Conservation (phyloP, 352 stramenopile genomes). For the Globisporangium paddicum region DNA sequence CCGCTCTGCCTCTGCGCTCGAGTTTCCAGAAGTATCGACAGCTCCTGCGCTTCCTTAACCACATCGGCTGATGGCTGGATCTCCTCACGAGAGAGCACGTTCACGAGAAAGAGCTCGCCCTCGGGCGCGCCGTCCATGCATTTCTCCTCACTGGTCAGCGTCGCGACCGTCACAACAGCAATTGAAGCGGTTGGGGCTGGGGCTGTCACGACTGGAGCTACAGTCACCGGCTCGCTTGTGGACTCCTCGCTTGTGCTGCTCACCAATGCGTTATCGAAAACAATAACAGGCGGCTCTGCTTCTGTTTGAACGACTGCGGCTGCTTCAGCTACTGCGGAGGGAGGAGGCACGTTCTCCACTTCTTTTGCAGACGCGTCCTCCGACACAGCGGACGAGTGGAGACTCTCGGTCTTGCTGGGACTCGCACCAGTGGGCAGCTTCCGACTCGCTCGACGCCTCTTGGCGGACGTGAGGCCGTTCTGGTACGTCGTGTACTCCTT, state of each 20-base stretch:
- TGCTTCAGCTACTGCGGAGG: neutral
- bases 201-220: neutral
- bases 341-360: neutral
- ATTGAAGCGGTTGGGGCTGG: neutral
- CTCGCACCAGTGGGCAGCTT: neutral
- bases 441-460: conserved; percentile 2
- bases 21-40: conserved; percentile 28
- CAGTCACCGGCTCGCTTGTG: neutral
- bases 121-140: conserved; percentile 43
- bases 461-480: conserved; percentile 4
- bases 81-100: conserved; percentile 38
- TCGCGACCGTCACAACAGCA: conserved; percentile 10
- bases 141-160: conserved; percentile 27
- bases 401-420: neutral
- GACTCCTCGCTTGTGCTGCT: neutral
- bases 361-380: neutral
- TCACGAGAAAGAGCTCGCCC: conserved; percentile 56
- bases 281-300: neutral
- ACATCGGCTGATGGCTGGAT: conserved; percentile 32
- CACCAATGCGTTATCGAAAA: neutral
- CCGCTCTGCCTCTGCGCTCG: conserved; percentile 8
- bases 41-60: conserved; percentile 19
- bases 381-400: neutral
- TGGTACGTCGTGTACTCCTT: conserved; percentile 14
- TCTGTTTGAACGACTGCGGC: neutral